Evolutionary conservation across 495 filamentous ascomycete genomes (phyloP), one percentile per base, ranked within the genome.

Genomic region (Hypoxylon trugodes): DNA sequence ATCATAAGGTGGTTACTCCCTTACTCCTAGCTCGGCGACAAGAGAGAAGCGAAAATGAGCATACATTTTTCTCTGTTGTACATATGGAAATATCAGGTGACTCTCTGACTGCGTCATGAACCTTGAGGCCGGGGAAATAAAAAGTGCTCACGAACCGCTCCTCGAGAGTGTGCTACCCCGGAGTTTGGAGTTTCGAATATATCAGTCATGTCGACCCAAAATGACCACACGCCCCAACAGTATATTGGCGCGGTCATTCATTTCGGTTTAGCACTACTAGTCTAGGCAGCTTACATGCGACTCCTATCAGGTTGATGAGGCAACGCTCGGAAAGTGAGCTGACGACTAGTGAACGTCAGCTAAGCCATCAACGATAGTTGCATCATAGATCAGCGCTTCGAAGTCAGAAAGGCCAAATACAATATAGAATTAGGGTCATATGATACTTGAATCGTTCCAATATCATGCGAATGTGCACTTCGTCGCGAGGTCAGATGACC

Each of bases 401-500:
- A 41, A 52, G 40, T 9, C n/a, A 2, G 22, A 28, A 4, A 42
- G 30, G 26, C 21, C 18, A 55, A 35, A 52, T 37, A 51, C 35
- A 6, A 18, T 8, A 19, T 6, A 42, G 38, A 16, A 30, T 42
- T n/a, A 7, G 28, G 26, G 33, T 53, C 52, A 64, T 38, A 57
- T 64, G 52, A 32, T 24, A 52, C 28, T 8, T 16, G 28, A 12
- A 26, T 21, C 45, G 36, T 38, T 36, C 28, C 21, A 49, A 62
- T 62, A 56, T 32, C 36, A 36, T 42, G 28, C 35, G 25, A 49
- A 24, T 26, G 16, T 12, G 49, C 25, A 36, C 22, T 48, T 48
- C 15, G 6, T 37, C 40, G 21, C 7, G 26, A 58, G 47, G 53
- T 65, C 53, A 54, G 33, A 59, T 65, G 53, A 65, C 42, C 13